Base-by-base conservation (phyloP, 495 filamentous ascomycete species). In the Bombardia bombarda region DNA sequence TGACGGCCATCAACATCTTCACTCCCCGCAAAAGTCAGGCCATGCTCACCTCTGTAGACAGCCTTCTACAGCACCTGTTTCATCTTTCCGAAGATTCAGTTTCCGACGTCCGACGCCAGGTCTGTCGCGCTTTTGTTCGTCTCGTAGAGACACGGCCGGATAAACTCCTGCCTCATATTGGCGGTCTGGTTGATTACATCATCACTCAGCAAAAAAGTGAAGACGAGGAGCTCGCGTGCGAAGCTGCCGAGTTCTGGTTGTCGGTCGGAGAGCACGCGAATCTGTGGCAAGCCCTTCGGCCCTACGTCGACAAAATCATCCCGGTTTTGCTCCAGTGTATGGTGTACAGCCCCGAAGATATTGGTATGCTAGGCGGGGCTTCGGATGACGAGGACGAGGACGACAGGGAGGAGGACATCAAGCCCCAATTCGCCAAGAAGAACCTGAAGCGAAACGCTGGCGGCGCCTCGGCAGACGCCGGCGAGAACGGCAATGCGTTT, bases 161-260 rank as follows among this genome's bases (percentile, higher is more conserved):
- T 60, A 90, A 88, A 67, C 79, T 99, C 42, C 70, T 84, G 22
- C 92, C 92, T 17, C 84, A 97, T 56, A 82, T 99, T 67, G 72
- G 73, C 42, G 92, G 86, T 1, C 71, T 99, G 41, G 90, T 97
- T 22, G 84, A 89, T 57, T 99, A 95, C 60, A 95, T 95, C 63
- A 73, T 95, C 46, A 66, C 79, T 20, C 90, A 97, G 60, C 92
- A 98, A 61, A 76, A 81, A 52, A 87, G 81, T 45, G 85, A 92
- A 23, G 90, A 95, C 51, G 85, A 87, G 38, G 92, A 97, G 38
- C 74, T 97, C 37, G 87, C 90, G 32, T 79, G 92, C 26, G 92
- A 97, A 61, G 92, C 92, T 13, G 90, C 93, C 7, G 92, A 97
- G 62, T 99, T 99, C 57, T 99, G 90, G 88, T 78, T 99, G 37